A percentile compares a stretch with the other conserved stretches of the same genome.
Conservation (phyloP, 2,329 filamentous ascomycete genomes). For the Colletotrichum orbiculare region DNA sequence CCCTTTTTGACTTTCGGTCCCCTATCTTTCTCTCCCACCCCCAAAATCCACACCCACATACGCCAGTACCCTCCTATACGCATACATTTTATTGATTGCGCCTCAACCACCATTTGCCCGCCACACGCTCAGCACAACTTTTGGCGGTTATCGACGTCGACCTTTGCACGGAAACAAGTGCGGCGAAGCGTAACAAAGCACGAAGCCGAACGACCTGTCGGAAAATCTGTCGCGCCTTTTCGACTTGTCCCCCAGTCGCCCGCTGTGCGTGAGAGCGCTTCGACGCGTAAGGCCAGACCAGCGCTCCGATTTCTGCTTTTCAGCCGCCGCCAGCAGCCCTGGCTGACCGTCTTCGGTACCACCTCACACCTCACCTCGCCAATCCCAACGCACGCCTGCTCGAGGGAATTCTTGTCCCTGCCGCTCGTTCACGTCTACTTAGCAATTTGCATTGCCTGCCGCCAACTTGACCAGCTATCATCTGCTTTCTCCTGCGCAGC, state of each 20-base stretch:
- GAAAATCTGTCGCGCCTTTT: conserved; percentile 7
- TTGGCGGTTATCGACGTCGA: not conserved
- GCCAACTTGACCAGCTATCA: not conserved
- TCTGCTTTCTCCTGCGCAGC: conserved; percentile 7
- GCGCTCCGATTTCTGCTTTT: conserved; percentile 19
- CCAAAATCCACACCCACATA: not conserved
- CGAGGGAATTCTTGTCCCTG: conserved; percentile 36
- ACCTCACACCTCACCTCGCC: conserved; percentile 4
- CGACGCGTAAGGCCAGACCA: conserved; percentile 14
- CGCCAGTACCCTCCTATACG: no score
- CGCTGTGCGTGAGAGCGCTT: conserved; percentile 15
- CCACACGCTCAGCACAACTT: no score
- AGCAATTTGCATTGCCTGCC: conserved; percentile 26
- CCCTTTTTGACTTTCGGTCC: conserved; percentile 12
- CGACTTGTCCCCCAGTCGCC: conserved; percentile 10
- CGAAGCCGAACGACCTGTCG: conserved; percentile 12
- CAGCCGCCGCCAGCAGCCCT: conserved; percentile 11
- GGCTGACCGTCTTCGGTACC: conserved; percentile 14
- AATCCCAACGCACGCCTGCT: conserved; percentile 23
- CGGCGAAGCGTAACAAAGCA: conserved; percentile 24
- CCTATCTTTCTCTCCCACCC: conserved; percentile 1
- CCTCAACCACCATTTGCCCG: no score
- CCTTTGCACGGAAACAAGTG: not conserved
- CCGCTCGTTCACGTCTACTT: conserved; percentile 37
- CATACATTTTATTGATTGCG: no score